A percentile compares a stretch with the other conserved stretches of the same genome.
These are phyloP conservation scores for Plasmodium relictum DNA, from an alignment of 169 alveolate genomes.

Conservation along the genomic window DNA sequence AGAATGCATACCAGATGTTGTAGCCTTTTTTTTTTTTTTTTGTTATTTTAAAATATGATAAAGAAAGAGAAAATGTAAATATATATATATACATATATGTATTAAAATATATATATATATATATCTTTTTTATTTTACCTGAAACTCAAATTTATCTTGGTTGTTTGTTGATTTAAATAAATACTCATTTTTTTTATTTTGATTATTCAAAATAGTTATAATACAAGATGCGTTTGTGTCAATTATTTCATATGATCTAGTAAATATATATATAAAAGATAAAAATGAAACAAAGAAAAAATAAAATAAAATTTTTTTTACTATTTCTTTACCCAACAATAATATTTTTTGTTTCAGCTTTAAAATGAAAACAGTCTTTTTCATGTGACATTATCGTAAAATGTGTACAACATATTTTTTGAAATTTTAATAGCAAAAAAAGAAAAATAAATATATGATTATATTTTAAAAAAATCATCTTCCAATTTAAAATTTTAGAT, in stretches of 20 bases:
- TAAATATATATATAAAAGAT: background rate
- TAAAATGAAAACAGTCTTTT: slow-evolving; percentile 54
- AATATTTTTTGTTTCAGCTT: slow-evolving; percentile 32
- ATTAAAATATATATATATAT: background rate
- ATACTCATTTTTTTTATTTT: slow-evolving; percentile 35
- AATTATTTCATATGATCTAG: slow-evolving; percentile 65
- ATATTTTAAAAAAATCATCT: slow-evolving; percentile 28
- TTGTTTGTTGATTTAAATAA: slow-evolving; percentile 40
- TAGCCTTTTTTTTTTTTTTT: slow-evolving; percentile 25
- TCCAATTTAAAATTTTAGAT: slow-evolving; percentile 6
- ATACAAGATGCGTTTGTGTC: slow-evolving; percentile 25
- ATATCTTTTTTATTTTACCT: slow-evolving; percentile 24
- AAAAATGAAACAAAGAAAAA: background rate
- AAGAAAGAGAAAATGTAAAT: slow-evolving; percentile 9
- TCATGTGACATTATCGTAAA: slow-evolving; percentile 45
- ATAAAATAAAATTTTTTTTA: background rate
- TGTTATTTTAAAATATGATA: slow-evolving; percentile 20
- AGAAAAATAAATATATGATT: background rate
- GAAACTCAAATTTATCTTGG: slow-evolving; percentile 59
- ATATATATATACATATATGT: slow-evolving; percentile 24
- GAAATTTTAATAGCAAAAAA: slow-evolving; percentile 9
- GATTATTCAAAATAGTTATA: slow-evolving; percentile 30
- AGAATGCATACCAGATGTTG: slow-evolving; percentile 22
- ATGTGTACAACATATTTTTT: slow-evolving; percentile 50
- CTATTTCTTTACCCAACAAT: slow-evolving; percentile 56